A percentile compares a stretch with the other conserved stretches of the same genome.
Conservation (phyloP, 768 basidiomycete species). For the Macrocybe gigantea region DNA sequence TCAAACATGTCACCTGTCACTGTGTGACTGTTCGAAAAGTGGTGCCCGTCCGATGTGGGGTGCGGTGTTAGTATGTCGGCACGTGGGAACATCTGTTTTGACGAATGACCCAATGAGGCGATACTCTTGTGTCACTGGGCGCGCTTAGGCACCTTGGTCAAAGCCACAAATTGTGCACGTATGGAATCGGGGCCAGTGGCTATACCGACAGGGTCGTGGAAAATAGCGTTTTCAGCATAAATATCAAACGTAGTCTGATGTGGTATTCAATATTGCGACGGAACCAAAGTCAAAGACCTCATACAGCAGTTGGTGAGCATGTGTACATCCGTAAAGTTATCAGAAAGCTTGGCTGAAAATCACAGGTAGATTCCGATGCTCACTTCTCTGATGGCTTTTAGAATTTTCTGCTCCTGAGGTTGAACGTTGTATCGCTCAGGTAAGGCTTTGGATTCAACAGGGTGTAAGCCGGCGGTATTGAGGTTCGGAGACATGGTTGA, state of each 20-base stretch:
- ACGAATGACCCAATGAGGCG: not conserved
- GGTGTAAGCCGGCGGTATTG: constrained; percentile 35
- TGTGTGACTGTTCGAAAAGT: not conserved
- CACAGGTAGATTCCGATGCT: not conserved
- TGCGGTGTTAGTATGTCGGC: constrained; percentile 23
- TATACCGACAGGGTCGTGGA: constrained; percentile 42
- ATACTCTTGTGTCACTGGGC: not conserved
- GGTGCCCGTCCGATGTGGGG: not conserved
- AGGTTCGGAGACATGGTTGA: constrained; percentile 13
- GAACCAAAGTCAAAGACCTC: not conserved
- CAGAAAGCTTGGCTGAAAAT: constrained; percentile 1
- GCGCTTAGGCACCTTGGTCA: constrained; percentile 28
- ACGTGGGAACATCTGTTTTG: constrained; percentile 31
- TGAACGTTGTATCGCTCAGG: constrained; percentile 25
- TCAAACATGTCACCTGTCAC: too few relatives aligned
- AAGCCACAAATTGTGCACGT: constrained; percentile 36
- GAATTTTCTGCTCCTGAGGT: constrained; percentile 27
- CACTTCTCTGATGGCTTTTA: constrained; percentile 37
- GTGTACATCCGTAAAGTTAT: constrained; percentile 25
- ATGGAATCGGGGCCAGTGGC: constrained; percentile 33
- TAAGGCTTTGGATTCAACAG: constrained; percentile 30
- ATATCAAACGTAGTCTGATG: constrained; percentile 35
- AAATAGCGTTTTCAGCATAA: constrained; percentile 33
- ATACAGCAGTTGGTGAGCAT: constrained; percentile 30
- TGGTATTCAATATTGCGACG: not conserved